Conservation (phyloP, 768 basidiomycete species). For the Cyathus striatus region DNA sequence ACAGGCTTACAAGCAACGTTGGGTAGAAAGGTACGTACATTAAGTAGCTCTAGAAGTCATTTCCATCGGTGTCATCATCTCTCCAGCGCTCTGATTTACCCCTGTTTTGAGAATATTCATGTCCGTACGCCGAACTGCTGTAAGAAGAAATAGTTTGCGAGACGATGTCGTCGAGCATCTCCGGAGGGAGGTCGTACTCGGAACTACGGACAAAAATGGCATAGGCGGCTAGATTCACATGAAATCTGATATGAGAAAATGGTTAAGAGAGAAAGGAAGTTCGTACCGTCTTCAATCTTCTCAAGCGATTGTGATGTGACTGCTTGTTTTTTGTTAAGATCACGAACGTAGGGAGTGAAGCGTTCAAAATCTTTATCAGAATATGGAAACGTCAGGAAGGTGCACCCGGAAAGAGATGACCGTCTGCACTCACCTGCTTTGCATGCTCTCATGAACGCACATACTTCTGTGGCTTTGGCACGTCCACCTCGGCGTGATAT, state of each 20-base stretch:
- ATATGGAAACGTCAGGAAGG: too few relatives aligned
- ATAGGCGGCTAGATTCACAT: constrained; percentile 51
- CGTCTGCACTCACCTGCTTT: constrained; percentile 66
- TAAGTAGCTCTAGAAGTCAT: constrained; percentile 7
- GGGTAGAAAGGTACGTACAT: too few relatives aligned
- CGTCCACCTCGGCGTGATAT: constrained; percentile 65
- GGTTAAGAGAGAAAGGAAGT: neutral
- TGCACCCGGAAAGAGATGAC: too few relatives aligned
- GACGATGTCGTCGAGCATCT: constrained; percentile 68
- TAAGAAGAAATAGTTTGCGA: constrained; percentile 37
- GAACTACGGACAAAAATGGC: constrained; percentile 67
- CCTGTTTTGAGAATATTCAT: constrained; percentile 5
- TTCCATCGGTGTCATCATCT: constrained; percentile 14
- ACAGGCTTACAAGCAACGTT: too few relatives aligned
- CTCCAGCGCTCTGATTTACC: constrained; percentile 8
- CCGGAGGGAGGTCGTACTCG: constrained; percentile 65
- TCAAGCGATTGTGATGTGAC: constrained; percentile 85
- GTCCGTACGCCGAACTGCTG: constrained; percentile 4
- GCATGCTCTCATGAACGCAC: constrained; percentile 68
- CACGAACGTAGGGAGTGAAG: constrained; percentile 63
- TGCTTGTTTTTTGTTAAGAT: constrained; percentile 81
- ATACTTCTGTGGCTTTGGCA: constrained; percentile 55
- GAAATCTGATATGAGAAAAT: constrained; percentile 1
- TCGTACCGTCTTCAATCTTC: constrained; percentile 89
- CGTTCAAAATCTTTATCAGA: constrained; percentile 60